These are phyloP conservation scores for Eucommia ulmoides DNA, from an alignment of 257 asterid species.

Conservation along the genomic window DNA sequence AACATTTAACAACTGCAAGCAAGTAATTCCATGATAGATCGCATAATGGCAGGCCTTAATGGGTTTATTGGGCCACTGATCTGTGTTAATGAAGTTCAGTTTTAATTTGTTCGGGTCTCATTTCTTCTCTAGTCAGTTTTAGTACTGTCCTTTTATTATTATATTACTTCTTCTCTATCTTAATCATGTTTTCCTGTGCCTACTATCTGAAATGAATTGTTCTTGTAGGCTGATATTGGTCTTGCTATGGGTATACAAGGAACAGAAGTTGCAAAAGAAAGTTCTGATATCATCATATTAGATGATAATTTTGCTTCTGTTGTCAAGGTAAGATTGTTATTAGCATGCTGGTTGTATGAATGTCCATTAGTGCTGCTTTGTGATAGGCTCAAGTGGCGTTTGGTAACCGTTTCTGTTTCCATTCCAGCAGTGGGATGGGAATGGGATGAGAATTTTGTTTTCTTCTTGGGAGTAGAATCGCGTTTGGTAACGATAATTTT, in stretches of 20 bases:
- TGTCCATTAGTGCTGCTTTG: too few species aligned
- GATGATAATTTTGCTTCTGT: slow-evolving; percentile 93
- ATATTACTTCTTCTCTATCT: neutral
- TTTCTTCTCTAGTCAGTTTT: neutral
- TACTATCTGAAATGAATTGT: slow-evolving; percentile 9
- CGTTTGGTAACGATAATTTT: too few species aligned
- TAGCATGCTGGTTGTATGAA: too few species aligned
- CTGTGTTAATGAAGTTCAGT: neutral
- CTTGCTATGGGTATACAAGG: slow-evolving; percentile 99
- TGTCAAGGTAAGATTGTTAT: slow-evolving; percentile 74
- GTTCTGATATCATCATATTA: slow-evolving; percentile 90
- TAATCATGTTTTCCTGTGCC: neutral
- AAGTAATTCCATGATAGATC: neutral
- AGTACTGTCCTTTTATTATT: neutral
- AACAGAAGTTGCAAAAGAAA: slow-evolving; percentile 98
- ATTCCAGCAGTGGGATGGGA: too few species aligned
- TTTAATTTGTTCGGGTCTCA: neutral
- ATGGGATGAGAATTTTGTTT: too few species aligned
- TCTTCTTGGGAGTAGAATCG: too few species aligned
- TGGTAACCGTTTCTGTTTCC: too few species aligned
- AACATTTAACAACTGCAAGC: neutral
- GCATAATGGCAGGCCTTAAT: neutral
- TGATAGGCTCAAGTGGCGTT: too few species aligned
- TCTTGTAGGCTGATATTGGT: slow-evolving; percentile 83
- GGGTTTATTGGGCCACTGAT: neutral